These are phyloP conservation scores for Phaffia tasmanica DNA, from an alignment of 768 basidiomycete species.

Conservation along the genomic window DNA sequence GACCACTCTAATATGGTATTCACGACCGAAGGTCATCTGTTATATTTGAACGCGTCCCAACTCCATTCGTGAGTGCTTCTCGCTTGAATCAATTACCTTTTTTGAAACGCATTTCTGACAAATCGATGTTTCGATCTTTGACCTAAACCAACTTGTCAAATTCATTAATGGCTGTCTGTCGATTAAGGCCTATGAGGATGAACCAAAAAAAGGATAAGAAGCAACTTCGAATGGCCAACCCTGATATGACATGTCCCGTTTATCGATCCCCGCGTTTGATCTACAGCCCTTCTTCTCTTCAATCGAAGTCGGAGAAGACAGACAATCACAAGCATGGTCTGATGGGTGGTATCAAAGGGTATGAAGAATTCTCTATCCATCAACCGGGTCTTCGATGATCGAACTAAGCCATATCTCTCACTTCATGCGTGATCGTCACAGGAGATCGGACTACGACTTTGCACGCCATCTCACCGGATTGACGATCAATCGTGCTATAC, in stretches of 20 bases:
- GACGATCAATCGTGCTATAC: not conserved
- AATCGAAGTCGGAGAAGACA: too few species aligned
- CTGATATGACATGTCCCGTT: too few species aligned
- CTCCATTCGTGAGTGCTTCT: constrained; percentile 2
- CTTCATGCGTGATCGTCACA: not conserved
- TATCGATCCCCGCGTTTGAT: too few species aligned
- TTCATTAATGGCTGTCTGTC: not conserved
- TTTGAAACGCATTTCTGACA: not conserved
- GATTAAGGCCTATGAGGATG: not conserved
- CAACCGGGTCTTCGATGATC: too few species aligned
- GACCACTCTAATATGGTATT: not conserved
- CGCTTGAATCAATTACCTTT: too few species aligned
- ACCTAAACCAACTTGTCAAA: too few species aligned
- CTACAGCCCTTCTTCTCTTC: too few species aligned
- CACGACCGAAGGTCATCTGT: constrained; percentile 24
- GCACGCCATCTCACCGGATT: constrained; percentile 6
- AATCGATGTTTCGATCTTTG: too few species aligned
- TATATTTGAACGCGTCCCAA: constrained; percentile 1
- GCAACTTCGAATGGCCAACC: too few species aligned
- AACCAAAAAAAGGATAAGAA: too few species aligned
- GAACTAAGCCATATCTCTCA: too few species aligned
- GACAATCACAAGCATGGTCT: not conserved
- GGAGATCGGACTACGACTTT: constrained; percentile 16
- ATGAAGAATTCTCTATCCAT: too few species aligned
- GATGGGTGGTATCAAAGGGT: not conserved